phyloP scores from a whole-genome alignment of 2,329 filamentous ascomycete genomes.

The Aspergillus sp. region DNA sequence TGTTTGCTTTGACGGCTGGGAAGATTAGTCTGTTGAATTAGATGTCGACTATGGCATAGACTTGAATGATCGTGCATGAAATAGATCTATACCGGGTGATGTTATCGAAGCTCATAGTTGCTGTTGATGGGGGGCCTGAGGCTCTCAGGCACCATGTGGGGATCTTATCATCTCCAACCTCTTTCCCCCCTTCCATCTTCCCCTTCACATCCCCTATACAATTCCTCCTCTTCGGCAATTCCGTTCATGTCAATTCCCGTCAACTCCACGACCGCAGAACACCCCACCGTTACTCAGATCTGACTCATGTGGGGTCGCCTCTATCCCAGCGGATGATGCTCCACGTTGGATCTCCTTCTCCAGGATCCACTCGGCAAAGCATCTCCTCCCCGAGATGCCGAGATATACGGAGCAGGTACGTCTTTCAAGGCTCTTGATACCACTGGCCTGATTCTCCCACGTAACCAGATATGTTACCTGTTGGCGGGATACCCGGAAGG shows the following conservation, averaged over 20 bases:
- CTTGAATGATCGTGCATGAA: too few relatives aligned
- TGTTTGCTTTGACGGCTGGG: slow-evolving; percentile 35
- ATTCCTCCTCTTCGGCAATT: background rate
- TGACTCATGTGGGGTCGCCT: slow-evolving; percentile 32
- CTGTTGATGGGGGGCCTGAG: background rate
- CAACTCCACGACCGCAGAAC: background rate
- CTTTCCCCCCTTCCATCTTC: background rate
- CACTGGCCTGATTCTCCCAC: background rate
- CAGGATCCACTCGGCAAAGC: slow-evolving; percentile 21
- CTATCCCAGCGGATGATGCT: background rate
- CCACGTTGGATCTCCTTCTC: slow-evolving; percentile 5
- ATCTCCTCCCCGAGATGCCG: slow-evolving; percentile 22
- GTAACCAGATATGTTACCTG: background rate
- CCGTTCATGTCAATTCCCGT: background rate
- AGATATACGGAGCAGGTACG: slow-evolving; percentile 5
- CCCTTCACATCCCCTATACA: background rate
- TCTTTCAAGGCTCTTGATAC: background rate
- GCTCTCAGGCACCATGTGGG: background rate
- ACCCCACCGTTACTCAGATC: slow-evolving; percentile 26
- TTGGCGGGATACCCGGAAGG: background rate
- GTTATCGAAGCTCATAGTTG: background rate
- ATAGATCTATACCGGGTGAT: background rate
- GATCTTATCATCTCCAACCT: background rate
- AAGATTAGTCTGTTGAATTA: slow-evolving; percentile 44
- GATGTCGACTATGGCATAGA: background rate